Conservation (phyloP, 1,284 basidiomycete species). For the Jaminaea rosea region DNA sequence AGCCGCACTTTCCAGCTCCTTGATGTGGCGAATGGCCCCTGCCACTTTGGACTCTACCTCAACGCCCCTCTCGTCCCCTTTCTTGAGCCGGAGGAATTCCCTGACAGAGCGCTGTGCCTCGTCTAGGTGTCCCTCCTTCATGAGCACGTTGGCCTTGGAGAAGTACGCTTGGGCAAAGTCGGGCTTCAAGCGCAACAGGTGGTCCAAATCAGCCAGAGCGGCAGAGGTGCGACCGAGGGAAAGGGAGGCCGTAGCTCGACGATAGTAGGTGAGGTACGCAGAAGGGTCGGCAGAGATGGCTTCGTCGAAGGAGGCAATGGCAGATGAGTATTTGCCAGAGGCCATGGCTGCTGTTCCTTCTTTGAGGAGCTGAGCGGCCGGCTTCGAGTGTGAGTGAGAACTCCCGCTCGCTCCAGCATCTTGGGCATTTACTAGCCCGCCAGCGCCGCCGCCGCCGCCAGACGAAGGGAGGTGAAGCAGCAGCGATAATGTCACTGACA, state of each 20-base stretch:
- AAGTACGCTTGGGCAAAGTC: constrained; percentile 40
- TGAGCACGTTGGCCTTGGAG: constrained; percentile 32
- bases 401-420: too few species aligned
- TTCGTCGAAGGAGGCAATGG: constrained; percentile 7
- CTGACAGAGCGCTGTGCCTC: constrained; percentile 14
- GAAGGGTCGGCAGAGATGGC: constrained; percentile 5
- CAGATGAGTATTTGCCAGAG: constrained; percentile 1
- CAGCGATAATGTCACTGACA: not conserved
- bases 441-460: too few species aligned
- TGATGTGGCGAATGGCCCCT: not conserved
- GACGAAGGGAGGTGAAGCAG: not conserved
- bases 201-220: constrained; percentile 35
- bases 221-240: constrained; percentile 38
- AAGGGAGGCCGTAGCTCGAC: constrained; percentile 41
- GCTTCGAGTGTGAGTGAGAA: not conserved
- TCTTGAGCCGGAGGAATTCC: constrained; percentile 7
- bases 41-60: constrained; percentile 6
- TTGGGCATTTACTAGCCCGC: not conserved
- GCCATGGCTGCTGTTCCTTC: constrained; percentile 8
- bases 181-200: constrained; percentile 32
- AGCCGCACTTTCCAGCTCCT: not conserved
- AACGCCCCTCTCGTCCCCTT: constrained; percentile 13
- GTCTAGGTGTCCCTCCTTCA: constrained; percentile 38
- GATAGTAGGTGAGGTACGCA: constrained; percentile 37
- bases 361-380: constrained; percentile 7